Evolutionary conservation across 257 asterid species (phyloP), one percentile per base, ranked within the genome.

Genomic region (Fraxinus excelsior): DNA sequence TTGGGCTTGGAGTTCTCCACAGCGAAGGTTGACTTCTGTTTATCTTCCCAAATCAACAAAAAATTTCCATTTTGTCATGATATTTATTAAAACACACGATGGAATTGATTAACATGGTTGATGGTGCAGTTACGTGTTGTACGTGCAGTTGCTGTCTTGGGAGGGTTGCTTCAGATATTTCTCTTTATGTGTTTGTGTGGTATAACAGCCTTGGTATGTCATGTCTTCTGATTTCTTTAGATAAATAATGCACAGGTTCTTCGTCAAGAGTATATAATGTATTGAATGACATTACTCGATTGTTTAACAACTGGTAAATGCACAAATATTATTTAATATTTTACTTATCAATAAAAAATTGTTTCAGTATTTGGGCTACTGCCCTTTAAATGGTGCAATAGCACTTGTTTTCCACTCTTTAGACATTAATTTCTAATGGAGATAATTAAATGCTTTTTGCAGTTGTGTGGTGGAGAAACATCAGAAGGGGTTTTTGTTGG

Each of bases 401-500:
- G 2, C 65, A 56, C 13, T n/a, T 7, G 26, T 66, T 76, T 73
- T 51, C 77, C 44, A 66, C 44, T 58, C 67, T 79, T 46, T 53
- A 51, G 31, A 40, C 38, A 53, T 66, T 29, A 75, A 29, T 51
- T 75, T 76, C 69, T 76, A 65, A 79, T 72, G 66, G 64, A 62
- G 74, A 62, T 12, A 69, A 26, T 40, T 80, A 64, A 56, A 76
- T 87, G 62, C 25, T 71, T 79, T 80, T 79, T 79, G 80, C 89
- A 92, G 97, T 85, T 92, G 79, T 92, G 96, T 44, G 96, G 97
- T 51, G 96, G 97, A 37, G 86, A 85, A 84, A 85, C 90, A 87
- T 91, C 97, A 74, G 97, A 92, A 84, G 97, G 97, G 81, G 85
- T 92, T 81, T 92, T 92, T 89, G 94, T 92, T 80, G 97, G 97